phyloP scores from a whole-genome alignment of 225 moss, liverwort and hornwort genomes.

The Thuidium tamariscinum region DNA sequence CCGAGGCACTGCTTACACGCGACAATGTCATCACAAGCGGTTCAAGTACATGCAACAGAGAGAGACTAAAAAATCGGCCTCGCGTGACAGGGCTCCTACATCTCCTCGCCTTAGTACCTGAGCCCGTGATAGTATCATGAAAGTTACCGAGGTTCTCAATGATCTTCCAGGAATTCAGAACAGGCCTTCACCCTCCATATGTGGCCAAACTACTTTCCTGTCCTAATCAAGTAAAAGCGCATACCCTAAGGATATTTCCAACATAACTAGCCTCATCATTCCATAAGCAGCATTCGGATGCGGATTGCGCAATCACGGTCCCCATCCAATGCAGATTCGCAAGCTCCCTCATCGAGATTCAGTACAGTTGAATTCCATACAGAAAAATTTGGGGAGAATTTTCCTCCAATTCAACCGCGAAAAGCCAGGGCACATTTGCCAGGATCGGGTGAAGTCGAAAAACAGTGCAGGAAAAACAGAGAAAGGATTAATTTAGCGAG shows the following conservation, averaged over 20 bases:
- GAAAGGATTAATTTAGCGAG: background rate
- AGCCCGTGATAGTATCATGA: background rate
- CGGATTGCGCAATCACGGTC: background rate
- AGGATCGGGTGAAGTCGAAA: background rate
- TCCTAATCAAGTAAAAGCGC: background rate
- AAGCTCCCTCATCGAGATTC: background rate
- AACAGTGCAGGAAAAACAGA: background rate
- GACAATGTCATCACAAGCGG: background rate
- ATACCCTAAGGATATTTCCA: background rate
- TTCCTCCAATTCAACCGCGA: background rate
- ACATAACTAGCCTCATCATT: background rate
- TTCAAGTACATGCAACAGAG: background rate
- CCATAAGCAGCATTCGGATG: background rate
- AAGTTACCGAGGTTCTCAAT: background rate
- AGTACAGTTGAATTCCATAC: background rate
- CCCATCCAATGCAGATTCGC: background rate
- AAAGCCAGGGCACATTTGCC: background rate
- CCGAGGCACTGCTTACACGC: slow-evolving; percentile 59
- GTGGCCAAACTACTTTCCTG: background rate
- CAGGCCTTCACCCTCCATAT: background rate
- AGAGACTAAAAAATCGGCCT: background rate
- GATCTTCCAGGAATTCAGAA: background rate
- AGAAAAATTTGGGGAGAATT: background rate
- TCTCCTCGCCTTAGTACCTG: background rate
- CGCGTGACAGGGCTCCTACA: background rate